Evolutionary conservation across 805 yeast genomes (phyloP).

Genomic region (Candida andamanensis): DNA sequence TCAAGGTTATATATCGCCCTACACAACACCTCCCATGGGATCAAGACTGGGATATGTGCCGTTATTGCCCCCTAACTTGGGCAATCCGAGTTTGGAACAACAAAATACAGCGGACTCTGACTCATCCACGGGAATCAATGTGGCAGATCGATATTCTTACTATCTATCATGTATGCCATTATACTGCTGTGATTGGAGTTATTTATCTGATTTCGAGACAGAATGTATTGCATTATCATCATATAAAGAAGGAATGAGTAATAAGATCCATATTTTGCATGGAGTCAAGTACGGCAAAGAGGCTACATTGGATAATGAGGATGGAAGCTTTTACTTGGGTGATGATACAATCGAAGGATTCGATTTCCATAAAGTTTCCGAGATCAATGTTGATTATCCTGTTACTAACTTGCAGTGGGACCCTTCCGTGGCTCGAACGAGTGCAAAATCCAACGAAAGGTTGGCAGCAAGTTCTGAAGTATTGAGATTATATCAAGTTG

Average conservation of each 20-base stretch:
- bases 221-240: conserved; percentile 67
- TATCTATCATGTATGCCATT: conserved; percentile 27
- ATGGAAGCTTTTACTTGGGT: conserved; percentile 6
- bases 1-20: no score
- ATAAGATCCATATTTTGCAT: conserved; percentile 52
- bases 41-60: no score
- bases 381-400: conserved; percentile 57
- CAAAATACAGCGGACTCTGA: no score
- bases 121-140: no score
- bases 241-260: conserved; percentile 70
- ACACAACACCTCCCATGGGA: no score
- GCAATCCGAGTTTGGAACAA: no score
- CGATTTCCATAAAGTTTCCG: conserved; percentile 46
- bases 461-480: conserved; percentile 72
- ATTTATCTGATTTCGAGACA: conserved; percentile 18
- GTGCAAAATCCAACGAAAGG: conserved; percentile 27
- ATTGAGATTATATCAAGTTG: conserved; percentile 56
- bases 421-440: conserved; percentile 35
- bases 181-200: conserved; percentile 33
- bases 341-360: conserved; percentile 22
- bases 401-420: conserved; percentile 75
- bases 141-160: conserved; percentile 18
- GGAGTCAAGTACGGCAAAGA: conserved; percentile 25
- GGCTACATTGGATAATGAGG: conserved; percentile 15
- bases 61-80: no score